Conservation (phyloP, 306 rosid genomes). For the Hylodesmum podocarpum region DNA sequence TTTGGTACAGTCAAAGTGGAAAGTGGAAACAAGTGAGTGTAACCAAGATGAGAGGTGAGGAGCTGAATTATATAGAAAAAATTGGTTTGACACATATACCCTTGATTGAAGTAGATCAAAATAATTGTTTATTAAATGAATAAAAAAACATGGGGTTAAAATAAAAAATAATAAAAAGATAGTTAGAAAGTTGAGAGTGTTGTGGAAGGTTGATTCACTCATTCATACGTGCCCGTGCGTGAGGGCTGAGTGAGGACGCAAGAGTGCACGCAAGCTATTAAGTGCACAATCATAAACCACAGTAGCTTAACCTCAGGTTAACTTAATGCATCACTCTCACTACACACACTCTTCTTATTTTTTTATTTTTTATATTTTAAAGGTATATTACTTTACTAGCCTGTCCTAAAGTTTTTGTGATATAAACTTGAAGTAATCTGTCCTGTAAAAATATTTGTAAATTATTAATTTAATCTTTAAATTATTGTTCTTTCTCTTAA, state of each 20-base stretch:
- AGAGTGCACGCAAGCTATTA: slow-evolving; percentile 68
- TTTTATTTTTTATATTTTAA: too few relatives aligned
- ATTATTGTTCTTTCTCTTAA: too few relatives aligned
- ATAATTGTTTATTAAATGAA: not conserved
- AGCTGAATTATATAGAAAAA: slow-evolving; percentile 64
- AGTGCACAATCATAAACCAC: slow-evolving; percentile 62
- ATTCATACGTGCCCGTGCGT: slow-evolving; percentile 52
- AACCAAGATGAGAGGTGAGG: slow-evolving; percentile 42
- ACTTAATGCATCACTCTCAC: not conserved
- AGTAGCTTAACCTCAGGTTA: slow-evolving; percentile 15
- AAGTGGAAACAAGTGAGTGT: slow-evolving; percentile 32
- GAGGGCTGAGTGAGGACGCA: slow-evolving; percentile 30
- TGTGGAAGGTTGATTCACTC: slow-evolving; percentile 26
- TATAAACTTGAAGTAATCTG: too few relatives aligned
- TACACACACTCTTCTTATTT: too few relatives aligned
- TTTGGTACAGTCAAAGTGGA: slow-evolving; percentile 54
- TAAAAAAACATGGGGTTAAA: not conserved
- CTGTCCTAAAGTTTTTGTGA: too few relatives aligned
- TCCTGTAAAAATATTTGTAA: too few relatives aligned
- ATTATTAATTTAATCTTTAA: too few relatives aligned
- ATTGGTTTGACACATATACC: slow-evolving; percentile 56
- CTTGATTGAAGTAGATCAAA: slow-evolving; percentile 34
- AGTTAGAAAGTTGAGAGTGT: not conserved
- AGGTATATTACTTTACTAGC: too few relatives aligned
- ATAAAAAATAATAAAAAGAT: not conserved